Base-by-base conservation (phyloP, 2,329 filamentous ascomycete species). In the Hypoxylon sp. region DNA sequence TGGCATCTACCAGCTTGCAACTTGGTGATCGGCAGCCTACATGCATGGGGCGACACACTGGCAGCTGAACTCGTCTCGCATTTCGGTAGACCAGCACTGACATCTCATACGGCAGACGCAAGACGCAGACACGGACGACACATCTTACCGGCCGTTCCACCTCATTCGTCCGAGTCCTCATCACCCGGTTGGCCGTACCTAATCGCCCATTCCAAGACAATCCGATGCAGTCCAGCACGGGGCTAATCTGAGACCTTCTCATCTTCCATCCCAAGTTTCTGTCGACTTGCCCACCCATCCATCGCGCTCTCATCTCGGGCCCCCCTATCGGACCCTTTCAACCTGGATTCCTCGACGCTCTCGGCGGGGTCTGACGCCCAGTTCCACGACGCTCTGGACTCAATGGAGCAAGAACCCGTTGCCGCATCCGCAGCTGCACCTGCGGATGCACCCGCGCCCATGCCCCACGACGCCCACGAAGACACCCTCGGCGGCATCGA, bases 321-420 rank as follows among this genome's bases (percentile, higher is more conserved):
- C 45, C 55, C 52, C 48, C 46, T 29, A 42, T 48, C 41, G 38
- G 46, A 21, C 18, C 27, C 33, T 47, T 48, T 59, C 65, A 64
- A 50, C 61, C 79, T 84, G 82, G 83, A 86, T 81, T 79, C 78
- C 62, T 79, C 79, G 59, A 79, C 74, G 15, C 68, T 81, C 27
- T 76, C 77, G 42, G 74, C 75, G 69, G 80, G 79, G 75, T 81
- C 80, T 59, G 74, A 77, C 71, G 79, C 75, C 76, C 80, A 81
- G 69, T 81, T 79, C 69, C 79, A 80, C 78, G 78, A 81, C 79
- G 76, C 77, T 56, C 72, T 82, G 67, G 79, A 81, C 68, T 79
- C 67, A 58, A 82, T 83, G 78, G 83, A 86, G 54, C 75, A 76
- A 59, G 75, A 79, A 55, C 67, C 68, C 52, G 15, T 55, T 47